Evolutionary conservation across 805 yeast species (phyloP).

Genomic region (Cephaloascus albidus): DNA sequence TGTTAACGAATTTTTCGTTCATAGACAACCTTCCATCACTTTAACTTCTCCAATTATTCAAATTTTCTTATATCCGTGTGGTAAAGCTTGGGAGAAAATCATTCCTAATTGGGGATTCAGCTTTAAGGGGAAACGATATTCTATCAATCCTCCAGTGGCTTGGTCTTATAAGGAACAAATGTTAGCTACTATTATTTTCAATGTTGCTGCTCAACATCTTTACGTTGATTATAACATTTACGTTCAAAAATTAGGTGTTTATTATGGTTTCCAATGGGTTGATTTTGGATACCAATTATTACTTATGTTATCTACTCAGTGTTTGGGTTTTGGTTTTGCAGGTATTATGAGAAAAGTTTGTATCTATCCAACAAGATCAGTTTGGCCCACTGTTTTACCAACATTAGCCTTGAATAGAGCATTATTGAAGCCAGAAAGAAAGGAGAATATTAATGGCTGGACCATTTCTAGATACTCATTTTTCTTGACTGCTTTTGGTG

Average conservation of each 20-base stretch:
- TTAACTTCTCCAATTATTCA: conserved; percentile 34
- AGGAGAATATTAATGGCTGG: conserved; percentile 21
- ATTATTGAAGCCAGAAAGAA: conserved; percentile 24
- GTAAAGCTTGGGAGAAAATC: conserved; percentile 15
- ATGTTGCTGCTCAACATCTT: conserved; percentile 19
- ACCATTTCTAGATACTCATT: conserved; percentile 21
- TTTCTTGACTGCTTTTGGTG: conserved; percentile 14
- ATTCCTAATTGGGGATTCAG: conserved; percentile 33
- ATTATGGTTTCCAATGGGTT: conserved; percentile 13
- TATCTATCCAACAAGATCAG: conserved; percentile 38
- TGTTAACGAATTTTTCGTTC: conserved; percentile 47
- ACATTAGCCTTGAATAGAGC: conserved; percentile 40
- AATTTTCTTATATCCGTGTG: conserved; percentile 35
- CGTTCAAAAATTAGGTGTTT: conserved; percentile 20
- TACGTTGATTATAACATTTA: conserved; percentile 23
- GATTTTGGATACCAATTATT: conserved; percentile 43
- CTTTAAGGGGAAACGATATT: conserved; percentile 20
- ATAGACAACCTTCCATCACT: conserved; percentile 42
- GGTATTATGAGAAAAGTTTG: conserved; percentile 51
- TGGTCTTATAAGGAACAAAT: conserved; percentile 25
- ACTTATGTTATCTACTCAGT: conserved; percentile 45
- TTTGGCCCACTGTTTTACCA: conserved; percentile 49
- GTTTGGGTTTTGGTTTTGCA: conserved; percentile 60
- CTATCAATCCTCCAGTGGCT: conserved; percentile 21
- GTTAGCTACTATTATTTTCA: conserved; percentile 18